A percentile compares a stretch with the other conserved stretches of the same genome.
phyloP scores from a whole-genome alignment of 116 monocot species.

The Posidonia oceanica region DNA sequence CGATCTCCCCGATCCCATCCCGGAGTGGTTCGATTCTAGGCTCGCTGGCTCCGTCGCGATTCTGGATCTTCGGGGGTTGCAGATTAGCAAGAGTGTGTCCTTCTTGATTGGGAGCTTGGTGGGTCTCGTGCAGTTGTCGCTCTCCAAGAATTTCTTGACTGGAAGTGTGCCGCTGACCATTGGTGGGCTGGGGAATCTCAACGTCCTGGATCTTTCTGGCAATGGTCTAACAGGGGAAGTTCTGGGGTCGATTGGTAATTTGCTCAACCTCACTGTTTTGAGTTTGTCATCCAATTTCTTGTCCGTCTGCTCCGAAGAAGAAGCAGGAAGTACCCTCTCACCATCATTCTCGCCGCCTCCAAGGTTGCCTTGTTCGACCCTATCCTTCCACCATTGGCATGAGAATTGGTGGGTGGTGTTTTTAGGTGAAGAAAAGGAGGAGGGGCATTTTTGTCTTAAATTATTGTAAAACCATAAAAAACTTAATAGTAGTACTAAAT shows the following conservation, averaged over 20 bases:
- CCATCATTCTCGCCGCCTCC: too few species aligned
- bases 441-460: too few species aligned
- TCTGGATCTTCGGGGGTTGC: slow-evolving; percentile 39
- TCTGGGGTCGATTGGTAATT: slow-evolving; percentile 16
- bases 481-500: too few species aligned
- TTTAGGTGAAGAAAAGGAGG: too few species aligned
- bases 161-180: slow-evolving; percentile 39
- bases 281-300: slow-evolving; percentile 1
- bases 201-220: slow-evolving; percentile 30
- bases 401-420: too few species aligned
- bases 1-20: slow-evolving; percentile 63
- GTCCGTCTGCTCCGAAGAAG: too few species aligned
- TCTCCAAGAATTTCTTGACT: slow-evolving; percentile 30
- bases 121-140: slow-evolving; percentile 20
- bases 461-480: too few species aligned
- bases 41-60: slow-evolving; percentile 21
- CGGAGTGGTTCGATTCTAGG: slow-evolving; percentile 43
- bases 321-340: too few species aligned
- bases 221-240: slow-evolving; percentile 33
- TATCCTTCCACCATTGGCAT: too few species aligned
- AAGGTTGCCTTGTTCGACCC: too few species aligned
- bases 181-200: slow-evolving; percentile 17
- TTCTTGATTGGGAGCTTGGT: slow-evolving; percentile 18
- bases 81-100: slow-evolving; percentile 38
- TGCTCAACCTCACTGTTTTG: slow-evolving; percentile 19